phyloP scores from a whole-genome alignment of 768 basidiomycete species.

The Hygrophorus russula region DNA sequence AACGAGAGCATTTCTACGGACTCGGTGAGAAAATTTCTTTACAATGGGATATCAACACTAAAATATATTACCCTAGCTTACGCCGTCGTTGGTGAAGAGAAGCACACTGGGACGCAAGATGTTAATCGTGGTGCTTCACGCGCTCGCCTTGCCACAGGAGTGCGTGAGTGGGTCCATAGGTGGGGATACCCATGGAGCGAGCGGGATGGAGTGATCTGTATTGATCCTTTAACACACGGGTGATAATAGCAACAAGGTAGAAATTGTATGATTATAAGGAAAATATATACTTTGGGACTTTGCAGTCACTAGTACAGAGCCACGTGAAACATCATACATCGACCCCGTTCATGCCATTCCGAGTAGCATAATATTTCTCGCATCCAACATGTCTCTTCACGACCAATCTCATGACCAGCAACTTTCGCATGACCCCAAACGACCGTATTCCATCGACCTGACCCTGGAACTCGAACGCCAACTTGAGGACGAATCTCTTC shows the following conservation, averaged over 20 bases:
- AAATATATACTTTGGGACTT: too few relatives aligned
- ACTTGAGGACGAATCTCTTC: constrained; percentile 54
- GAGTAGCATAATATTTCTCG: neutral
- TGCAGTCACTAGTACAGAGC: too few relatives aligned
- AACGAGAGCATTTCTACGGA: constrained; percentile 81
- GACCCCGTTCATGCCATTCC: too few relatives aligned
- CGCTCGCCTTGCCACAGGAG: constrained; percentile 71
- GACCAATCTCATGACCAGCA: neutral
- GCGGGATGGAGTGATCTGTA: constrained; percentile 79
- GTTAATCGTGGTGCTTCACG: constrained; percentile 71
- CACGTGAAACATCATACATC: too few relatives aligned
- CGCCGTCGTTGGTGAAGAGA: constrained; percentile 89
- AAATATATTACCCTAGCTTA: constrained; percentile 42
- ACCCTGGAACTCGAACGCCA: constrained; percentile 72
- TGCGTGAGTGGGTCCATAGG: constrained; percentile 84
- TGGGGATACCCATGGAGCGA: constrained; percentile 98
- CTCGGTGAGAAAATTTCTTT: constrained; percentile 40
- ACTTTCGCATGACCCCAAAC: constrained; percentile 6
- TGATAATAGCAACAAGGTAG: neutral
- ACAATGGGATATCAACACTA: neutral
- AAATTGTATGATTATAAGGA: too few relatives aligned
- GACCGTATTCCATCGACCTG: constrained; percentile 61
- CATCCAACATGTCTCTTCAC: constrained; percentile 3
- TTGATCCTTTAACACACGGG: constrained; percentile 74
- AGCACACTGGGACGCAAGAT: constrained; percentile 91